Base-by-base conservation (phyloP, 192 early-diverging fungal genomes). In the Neocallimastix lanati region DNA sequence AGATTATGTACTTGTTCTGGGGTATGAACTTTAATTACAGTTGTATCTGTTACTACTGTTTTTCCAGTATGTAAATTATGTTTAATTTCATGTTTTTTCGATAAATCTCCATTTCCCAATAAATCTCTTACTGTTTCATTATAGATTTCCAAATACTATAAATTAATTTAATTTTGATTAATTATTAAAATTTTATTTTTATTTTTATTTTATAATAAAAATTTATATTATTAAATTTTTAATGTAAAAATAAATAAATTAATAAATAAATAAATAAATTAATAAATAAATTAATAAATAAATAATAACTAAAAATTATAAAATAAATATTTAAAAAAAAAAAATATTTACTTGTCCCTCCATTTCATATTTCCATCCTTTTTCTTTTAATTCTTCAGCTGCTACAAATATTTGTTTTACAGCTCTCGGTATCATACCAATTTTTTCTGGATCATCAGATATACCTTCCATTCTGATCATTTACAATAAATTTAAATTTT, bases 121-220 rank as follows among this genome's bases (percentile, higher is more conserved):
- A 99, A 83, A 82, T 99, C 97, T 77, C 93, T 89, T 28, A 99
- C 88, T 6, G 88, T 87, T 82, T 99, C 97, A 83, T 98, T 98
- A 85, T 99, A 99, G 79, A 99, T 98, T 84, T 99, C 96, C 35
- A n/a, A n/a, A n/a, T n/a, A n/a, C n/a, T n/a, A n/a, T n/a, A n/a
- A n/a, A n/a, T n/a, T n/a, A n/a, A n/a, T n/a, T n/a, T n/a, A n/a
- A n/a, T n/a, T n/a, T n/a, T n/a, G n/a, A n/a, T n/a, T n/a, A n/a
- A n/a, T n/a, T n/a, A n/a, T n/a, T n/a, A n/a, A n/a, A n/a, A n/a
- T n/a, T n/a, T n/a, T n/a, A n/a, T n/a, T n/a, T n/a, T n/a, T n/a
- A n/a, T n/a, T n/a, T n/a, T n/a, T n/a, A n/a, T n/a, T n/a, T n/a
- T n/a, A n/a, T n/a, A n/a, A n/a, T n/a, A n/a, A n/a, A n/a, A n/a